Conservation (phyloP, 306 rosid genomes). For the Hippophae rhamnoides region DNA sequence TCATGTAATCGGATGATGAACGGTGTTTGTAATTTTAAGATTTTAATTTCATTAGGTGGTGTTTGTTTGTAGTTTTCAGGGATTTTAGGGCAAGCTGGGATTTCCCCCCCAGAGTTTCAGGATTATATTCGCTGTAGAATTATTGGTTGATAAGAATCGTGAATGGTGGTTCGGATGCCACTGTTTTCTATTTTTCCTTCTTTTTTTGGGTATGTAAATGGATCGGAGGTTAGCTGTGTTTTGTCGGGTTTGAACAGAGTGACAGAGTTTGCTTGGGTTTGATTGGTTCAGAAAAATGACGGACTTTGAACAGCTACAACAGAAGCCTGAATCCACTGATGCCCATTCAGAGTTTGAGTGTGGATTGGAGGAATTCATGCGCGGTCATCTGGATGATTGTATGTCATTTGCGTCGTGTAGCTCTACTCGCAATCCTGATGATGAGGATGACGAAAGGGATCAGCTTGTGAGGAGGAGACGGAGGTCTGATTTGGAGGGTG, state of each 20-base stretch:
- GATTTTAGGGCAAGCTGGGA: no score
- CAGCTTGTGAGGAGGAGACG: constrained; percentile 86
- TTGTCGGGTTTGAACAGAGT: constrained; percentile 22
- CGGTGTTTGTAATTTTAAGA: constrained; percentile 12
- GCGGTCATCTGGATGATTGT: constrained; percentile 93
- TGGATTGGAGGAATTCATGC: constrained; percentile 88
- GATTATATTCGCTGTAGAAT: constrained; percentile 7
- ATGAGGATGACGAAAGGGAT: constrained; percentile 79
- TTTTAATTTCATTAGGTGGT: constrained; percentile 41
- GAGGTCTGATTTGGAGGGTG: constrained; percentile 89
- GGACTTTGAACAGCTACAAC: constrained; percentile 73
- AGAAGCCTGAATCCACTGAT: constrained; percentile 90
- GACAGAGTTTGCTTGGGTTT: constrained; percentile 25
- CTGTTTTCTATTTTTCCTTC: constrained; percentile 1
- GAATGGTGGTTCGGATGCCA: constrained; percentile 35
- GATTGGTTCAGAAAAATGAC: constrained; percentile 52
- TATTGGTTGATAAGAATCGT: constrained; percentile 19
- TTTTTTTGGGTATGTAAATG: constrained; percentile 26
- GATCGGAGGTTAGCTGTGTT: constrained; percentile 15
- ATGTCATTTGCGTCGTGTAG: constrained; percentile 95
- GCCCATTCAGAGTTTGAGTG: constrained; percentile 61
- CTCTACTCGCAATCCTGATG: constrained; percentile 60
- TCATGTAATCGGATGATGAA: constrained; percentile 25
- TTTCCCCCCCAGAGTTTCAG: no score
- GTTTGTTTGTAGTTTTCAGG: background rate